Conservation (phyloP, 164 flowering plant species). For the Vitis rupestris region DNA sequence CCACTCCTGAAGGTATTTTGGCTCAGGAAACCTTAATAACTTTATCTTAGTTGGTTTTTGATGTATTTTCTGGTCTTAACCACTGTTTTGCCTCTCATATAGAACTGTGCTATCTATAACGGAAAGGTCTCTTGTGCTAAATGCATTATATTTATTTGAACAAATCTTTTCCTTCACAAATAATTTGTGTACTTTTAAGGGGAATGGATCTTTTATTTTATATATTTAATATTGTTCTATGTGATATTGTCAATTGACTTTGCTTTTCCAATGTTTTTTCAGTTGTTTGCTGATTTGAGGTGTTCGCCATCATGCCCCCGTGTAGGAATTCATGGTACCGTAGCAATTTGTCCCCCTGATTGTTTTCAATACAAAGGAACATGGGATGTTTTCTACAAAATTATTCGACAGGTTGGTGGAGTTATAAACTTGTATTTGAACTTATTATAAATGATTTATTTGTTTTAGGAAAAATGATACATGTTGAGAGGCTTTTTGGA, state of each 20-base stretch:
- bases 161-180: too few species aligned
- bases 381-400: conserved; percentile 82
- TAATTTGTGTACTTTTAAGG: background rate
- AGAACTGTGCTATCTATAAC: too few species aligned
- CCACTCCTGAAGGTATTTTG: too few species aligned
- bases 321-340: conserved; percentile 81
- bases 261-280: conserved; percentile 6
- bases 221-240: conserved; percentile 5
- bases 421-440: background rate
- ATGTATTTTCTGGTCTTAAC: too few species aligned
- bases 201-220: background rate
- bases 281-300: conserved; percentile 89
- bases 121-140: too few species aligned
- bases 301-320: conserved; percentile 88
- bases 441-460: too few species aligned
- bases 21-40: too few species aligned
- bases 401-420: conserved; percentile 77
- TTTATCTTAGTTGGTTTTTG: too few species aligned
- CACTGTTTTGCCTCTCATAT: too few species aligned
- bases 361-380: conserved; percentile 97
- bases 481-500: too few species aligned
- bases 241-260: background rate
- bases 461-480: too few species aligned
- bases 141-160: too few species aligned
- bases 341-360: conserved; percentile 80